Percentiles rank a stretch among this genome's conserved stretches.
phyloP scores from a whole-genome alignment of 306 rosid genomes.

The Ziziphus jujuba region DNA sequence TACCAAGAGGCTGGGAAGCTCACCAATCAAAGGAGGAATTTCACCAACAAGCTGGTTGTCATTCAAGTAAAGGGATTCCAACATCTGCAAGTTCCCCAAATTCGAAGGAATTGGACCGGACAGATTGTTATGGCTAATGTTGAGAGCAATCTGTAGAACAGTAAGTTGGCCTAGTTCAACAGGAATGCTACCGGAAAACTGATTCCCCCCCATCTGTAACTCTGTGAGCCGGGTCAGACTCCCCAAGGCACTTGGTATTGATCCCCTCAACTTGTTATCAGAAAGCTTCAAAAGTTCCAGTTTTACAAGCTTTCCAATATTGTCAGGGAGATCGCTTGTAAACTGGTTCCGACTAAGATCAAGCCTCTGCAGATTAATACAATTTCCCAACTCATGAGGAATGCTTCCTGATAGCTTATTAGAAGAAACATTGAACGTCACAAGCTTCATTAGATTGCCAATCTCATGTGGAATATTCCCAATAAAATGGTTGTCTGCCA shows the following conservation, averaged over 20 bases:
- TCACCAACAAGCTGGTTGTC: constrained; percentile 73
- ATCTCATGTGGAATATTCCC: constrained; percentile 65
- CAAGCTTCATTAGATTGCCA: constrained; percentile 56
- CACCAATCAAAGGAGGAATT: constrained; percentile 72
- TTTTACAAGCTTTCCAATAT: constrained; percentile 66
- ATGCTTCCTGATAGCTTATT: constrained; percentile 55
- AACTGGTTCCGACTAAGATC: constrained; percentile 71
- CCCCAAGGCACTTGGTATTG: constrained; percentile 59
- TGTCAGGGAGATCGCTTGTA: constrained; percentile 51
- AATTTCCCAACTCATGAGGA: constrained; percentile 69
- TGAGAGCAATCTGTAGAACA: constrained; percentile 67
- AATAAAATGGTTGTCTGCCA: constrained; percentile 56
- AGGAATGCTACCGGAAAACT: constrained; percentile 59
- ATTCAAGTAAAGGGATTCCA: constrained; percentile 65
- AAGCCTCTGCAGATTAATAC: constrained; percentile 63
- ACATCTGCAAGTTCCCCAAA: constrained; percentile 70
- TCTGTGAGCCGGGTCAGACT: constrained; percentile 57
- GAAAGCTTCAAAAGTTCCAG: constrained; percentile 68
- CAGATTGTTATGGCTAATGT: constrained; percentile 64
- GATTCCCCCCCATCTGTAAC: constrained; percentile 72
- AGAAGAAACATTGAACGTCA: constrained; percentile 61
- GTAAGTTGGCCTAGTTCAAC: constrained; percentile 50
- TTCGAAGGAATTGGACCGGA: constrained; percentile 66
- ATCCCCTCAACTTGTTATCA: constrained; percentile 58
- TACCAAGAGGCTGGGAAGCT: constrained; percentile 53